Percentiles rank a stretch among this genome's conserved stretches.
phyloP scores from a whole-genome alignment of 2,329 filamentous ascomycete species.

The Penicillium sp. region DNA sequence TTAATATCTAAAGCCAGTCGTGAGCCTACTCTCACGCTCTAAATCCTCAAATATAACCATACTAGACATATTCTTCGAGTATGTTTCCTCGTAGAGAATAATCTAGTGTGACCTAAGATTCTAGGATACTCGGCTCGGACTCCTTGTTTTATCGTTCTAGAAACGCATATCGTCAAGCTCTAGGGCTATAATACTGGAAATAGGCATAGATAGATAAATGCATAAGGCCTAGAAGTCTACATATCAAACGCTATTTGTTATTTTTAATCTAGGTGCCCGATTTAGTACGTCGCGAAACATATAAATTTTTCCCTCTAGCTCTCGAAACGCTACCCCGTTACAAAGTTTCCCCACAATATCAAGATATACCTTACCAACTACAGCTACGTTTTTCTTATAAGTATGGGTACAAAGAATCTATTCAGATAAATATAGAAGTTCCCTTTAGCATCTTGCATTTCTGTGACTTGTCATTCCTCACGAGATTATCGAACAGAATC shows the following conservation, averaged over 20 bases:
- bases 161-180: not conserved
- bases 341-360: not conserved
- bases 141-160: not conserved
- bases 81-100: not conserved
- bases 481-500: not conserved
- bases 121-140: not conserved
- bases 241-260: not conserved
- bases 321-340: not conserved
- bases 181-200: not conserved
- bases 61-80: not conserved
- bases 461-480: not conserved
- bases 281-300: not conserved
- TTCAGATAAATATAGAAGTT: not conserved
- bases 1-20: not conserved
- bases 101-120: not conserved
- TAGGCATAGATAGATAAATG: not conserved
- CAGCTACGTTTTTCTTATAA: not conserved
- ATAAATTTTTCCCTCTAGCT: not conserved
- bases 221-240: not conserved
- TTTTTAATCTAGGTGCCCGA: not conserved
- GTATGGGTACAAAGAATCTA: not conserved
- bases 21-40: not conserved
- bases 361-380: not conserved
- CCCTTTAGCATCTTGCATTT: not conserved
- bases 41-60: not conserved